Conservation (phyloP, 495 filamentous ascomycete species). For the Xylaria longipes region DNA sequence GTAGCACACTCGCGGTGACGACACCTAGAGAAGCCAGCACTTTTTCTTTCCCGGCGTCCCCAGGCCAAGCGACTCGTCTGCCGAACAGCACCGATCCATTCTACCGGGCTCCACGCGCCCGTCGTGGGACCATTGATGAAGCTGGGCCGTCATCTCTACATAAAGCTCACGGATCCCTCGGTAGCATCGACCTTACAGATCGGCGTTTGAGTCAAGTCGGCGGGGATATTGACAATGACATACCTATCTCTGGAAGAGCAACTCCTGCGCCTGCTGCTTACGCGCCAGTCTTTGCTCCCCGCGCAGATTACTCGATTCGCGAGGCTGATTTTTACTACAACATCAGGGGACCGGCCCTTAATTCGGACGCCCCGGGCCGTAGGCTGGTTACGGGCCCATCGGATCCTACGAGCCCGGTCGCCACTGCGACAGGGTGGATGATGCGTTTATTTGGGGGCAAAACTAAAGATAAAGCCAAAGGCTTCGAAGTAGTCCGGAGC, state of each 20-base stretch:
- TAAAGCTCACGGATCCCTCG: conserved; percentile 52
- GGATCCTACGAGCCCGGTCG: conserved; percentile 89
- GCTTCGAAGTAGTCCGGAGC: conserved; percentile 94
- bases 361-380: conserved; percentile 76
- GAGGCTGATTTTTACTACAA: conserved; percentile 97
- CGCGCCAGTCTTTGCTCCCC: conserved; percentile 46
- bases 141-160: conserved; percentile 46
- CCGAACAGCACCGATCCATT: conserved; percentile 68
- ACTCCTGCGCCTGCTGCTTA: conserved; percentile 43
- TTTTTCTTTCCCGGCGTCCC: conserved; percentile 71
- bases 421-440: conserved; percentile 88
- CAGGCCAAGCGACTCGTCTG: conserved; percentile 51
- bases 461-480: conserved; percentile 88
- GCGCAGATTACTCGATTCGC: conserved; percentile 86
- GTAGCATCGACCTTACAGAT: conserved; percentile 59
- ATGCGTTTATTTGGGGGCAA: conserved; percentile 78
- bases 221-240: conserved; percentile 48
- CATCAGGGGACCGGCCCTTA: conserved; percentile 84
- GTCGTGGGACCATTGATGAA: conserved; percentile 64
- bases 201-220: conserved; percentile 49
- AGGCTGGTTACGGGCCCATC: conserved; percentile 92
- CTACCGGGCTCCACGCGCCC: conserved; percentile 80
- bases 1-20: conserved; percentile 69
- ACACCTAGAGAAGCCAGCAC: conserved; percentile 71
- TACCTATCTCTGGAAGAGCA: conserved; percentile 45